Conservation (phyloP, 176 grass and related monocot genomes). For the Raddia distichophylla region DNA sequence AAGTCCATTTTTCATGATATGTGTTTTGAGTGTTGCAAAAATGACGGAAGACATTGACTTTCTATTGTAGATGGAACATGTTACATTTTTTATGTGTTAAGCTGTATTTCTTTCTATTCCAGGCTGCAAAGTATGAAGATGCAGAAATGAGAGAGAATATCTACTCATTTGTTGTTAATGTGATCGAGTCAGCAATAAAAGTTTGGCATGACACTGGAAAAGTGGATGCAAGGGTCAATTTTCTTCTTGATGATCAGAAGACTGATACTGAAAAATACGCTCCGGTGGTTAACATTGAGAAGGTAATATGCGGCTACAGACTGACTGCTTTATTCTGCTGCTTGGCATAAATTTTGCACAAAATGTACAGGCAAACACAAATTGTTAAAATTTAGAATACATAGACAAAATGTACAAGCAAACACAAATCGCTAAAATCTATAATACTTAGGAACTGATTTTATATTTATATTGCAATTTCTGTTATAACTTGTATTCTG, state of each 20-base stretch:
- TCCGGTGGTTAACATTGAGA: constrained; percentile 84
- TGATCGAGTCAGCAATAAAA: constrained; percentile 80
- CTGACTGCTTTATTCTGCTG: neutral
- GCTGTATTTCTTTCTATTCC: constrained; percentile 28
- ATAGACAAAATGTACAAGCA: neutral
- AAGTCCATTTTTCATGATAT: neutral
- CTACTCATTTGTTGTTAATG: constrained; percentile 68
- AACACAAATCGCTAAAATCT: constrained; percentile 12
- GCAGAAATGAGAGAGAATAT: constrained; percentile 48
- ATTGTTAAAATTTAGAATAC: constrained; percentile 13
- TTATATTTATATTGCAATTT: constrained; percentile 6
- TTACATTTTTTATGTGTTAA: constrained; percentile 21
- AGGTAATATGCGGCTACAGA: constrained; percentile 54
- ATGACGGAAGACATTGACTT: neutral
- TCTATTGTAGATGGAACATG: neutral
- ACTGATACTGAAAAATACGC: constrained; percentile 67
- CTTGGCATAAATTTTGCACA: constrained; percentile 8
- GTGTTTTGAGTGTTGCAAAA: constrained; percentile 16
- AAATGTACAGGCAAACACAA: neutral
- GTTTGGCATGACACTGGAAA: constrained; percentile 84
- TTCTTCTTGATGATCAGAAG: constrained; percentile 87
- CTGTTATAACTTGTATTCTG: neutral
- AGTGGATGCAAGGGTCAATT: constrained; percentile 70
- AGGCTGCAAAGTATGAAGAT: constrained; percentile 69
- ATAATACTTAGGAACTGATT: constrained; percentile 1